Percentiles rank a stretch among this genome's conserved stretches.
Evolutionary conservation across 352 stramenopile genomes (phyloP).

Genomic region (Globisporangium paroecandrum): DNA sequence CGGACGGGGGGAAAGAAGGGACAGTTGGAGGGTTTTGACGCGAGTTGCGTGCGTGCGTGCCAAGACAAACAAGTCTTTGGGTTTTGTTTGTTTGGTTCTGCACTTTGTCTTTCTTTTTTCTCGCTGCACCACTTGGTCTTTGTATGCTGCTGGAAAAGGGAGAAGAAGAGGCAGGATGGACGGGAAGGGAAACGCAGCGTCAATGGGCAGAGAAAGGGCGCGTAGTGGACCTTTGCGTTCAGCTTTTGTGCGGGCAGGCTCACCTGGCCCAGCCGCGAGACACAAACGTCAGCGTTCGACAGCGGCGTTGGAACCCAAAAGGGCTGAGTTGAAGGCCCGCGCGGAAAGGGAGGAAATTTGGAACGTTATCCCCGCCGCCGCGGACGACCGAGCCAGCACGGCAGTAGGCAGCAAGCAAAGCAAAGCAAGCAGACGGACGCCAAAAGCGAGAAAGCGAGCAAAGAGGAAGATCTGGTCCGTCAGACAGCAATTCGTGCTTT

Average conservation of each 20-base stretch:
- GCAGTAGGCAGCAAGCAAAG: neutral
- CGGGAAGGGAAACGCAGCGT: constrained; percentile 3
- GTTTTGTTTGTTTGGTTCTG: neutral
- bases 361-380: constrained; percentile 9
- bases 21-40: neutral
- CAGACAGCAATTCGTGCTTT: neutral
- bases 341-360: constrained; percentile 9
- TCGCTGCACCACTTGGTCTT: neutral
- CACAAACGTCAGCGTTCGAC: constrained; percentile 12
- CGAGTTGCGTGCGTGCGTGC: constrained; percentile 5
- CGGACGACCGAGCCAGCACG: neutral
- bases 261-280: neutral
- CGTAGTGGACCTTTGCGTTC: neutral
- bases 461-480: constrained; percentile 15
- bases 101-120: constrained; percentile 13
- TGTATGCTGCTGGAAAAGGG: neutral
- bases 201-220: neutral
- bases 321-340: constrained; percentile 11
- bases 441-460: neutral
- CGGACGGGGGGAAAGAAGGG: neutral
- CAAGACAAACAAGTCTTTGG: too few relatives aligned
- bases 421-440: neutral
- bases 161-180: neutral
- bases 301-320: neutral
- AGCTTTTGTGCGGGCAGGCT: constrained; percentile 5